Evolutionary conservation across 139 green algal genomes (phyloP), one percentile per base, ranked within the genome.

Genomic region (Micractinium conductrix): DNA sequence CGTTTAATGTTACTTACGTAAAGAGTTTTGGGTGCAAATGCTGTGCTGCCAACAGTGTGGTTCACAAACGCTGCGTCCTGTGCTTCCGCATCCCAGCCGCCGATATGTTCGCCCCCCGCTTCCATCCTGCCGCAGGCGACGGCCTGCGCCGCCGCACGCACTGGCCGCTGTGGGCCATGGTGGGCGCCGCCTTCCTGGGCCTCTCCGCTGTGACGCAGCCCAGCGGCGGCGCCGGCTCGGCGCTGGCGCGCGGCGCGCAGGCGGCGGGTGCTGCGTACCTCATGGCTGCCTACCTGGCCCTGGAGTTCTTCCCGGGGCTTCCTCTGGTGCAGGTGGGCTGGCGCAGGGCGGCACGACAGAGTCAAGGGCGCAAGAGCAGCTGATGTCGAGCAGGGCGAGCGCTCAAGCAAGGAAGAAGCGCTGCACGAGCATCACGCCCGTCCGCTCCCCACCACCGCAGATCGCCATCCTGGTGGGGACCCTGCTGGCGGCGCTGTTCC

Each of bases 141-240:
- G 90, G 86, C 19, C 70, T 92, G 35, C 87, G 88, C 24, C 86
- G 92, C 43, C 85, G 92, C 82, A 86, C 94, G 48, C 93, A 98
- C 87, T 96, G 94, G 93, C 94, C 92, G 19, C 86, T 92, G 44
- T 99, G 96, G 96, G 86, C 98, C 63, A 90, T 99, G 30, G 74
- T 98, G 50, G 45, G 53, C 12, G 86, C 91, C 4, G 80, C 90
- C 19, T 45, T 95, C 28, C 58, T 83, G 33, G 88, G 85, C 35
- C 62, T 95, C 50, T 84, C 78, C 26, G 86, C 83, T 3, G 55
- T 86, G 22, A 88, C 90, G 14, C 74, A 75, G 50, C 35, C 40
- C 4, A 33, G 67, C 43, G 30, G 62, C 24, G 68, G 68, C 55
- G 55, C 71, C n/a, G 24, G 79, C 55, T 62, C 79, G 1, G 79